These are phyloP conservation scores for Ustilago cynodontis DNA, from an alignment of 1,284 basidiomycete genomes.

Conservation along the genomic window DNA sequence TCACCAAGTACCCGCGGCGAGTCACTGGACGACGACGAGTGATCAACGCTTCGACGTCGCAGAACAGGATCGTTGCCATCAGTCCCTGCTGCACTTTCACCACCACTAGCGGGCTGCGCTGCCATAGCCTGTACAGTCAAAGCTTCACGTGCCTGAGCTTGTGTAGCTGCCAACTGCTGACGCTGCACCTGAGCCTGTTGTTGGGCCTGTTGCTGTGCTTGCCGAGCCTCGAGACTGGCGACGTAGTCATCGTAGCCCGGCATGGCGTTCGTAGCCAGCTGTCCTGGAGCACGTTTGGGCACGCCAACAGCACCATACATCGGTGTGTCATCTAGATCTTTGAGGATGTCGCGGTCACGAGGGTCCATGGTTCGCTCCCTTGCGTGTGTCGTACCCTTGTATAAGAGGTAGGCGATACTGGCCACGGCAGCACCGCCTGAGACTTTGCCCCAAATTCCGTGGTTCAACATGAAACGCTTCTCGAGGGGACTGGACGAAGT, in stretches of 20 bases:
- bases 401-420: slow-evolving; percentile 17
- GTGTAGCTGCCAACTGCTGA: slow-evolving; percentile 1
- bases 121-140: slow-evolving; percentile 10
- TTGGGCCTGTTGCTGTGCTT: slow-evolving; percentile 14
- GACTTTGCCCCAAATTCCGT: slow-evolving; percentile 14
- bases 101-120: background rate
- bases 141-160: background rate
- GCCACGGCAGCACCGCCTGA: slow-evolving; percentile 9
- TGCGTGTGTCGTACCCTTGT: slow-evolving; percentile 20
- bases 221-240: slow-evolving; percentile 9
- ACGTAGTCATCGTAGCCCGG: slow-evolving; percentile 35
- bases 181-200: slow-evolving; percentile 4
- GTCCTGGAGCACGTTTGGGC: slow-evolving; percentile 29
- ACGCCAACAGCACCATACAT: slow-evolving; percentile 48
- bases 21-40: background rate
- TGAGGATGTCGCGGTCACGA: slow-evolving; percentile 35
- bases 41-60: slow-evolving; percentile 4
- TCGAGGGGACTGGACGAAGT: background rate
- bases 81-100: background rate
- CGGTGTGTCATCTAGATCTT: slow-evolving; percentile 31
- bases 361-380: slow-evolving; percentile 21
- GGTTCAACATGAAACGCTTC: slow-evolving; percentile 33
- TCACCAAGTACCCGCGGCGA: background rate
- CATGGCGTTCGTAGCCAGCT: slow-evolving; percentile 42
- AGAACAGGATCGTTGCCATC: slow-evolving; percentile 24